Evolutionary conservation across 2,329 filamentous ascomycete species (phyloP), one percentile per base, ranked within the genome.

Genomic region (Fusarium continuum): DNA sequence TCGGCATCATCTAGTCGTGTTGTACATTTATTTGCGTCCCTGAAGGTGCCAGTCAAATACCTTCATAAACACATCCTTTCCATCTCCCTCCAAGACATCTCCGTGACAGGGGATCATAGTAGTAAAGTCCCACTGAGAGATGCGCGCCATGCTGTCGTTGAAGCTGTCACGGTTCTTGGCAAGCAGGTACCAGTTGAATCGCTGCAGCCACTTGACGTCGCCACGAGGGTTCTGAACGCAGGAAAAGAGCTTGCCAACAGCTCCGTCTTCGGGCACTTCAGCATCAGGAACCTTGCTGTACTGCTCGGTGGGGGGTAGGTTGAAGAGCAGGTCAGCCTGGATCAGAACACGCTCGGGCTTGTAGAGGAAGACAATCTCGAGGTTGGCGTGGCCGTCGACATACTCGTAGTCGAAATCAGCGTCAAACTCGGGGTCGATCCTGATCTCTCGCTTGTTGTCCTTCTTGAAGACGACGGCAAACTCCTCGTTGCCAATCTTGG

Each of bases 101-200:
- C 95, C 95, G 77, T 99, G 95, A 75, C 94, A 98, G 1, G 94
- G 93, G 57, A 99, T 88, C 45, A 98, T 82, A 32, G 88, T 88
- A 64, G 89, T 86, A 74, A 97, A 97, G 55, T 94, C 89, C 94
- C 94, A 99, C 50, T 77, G 74, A 48, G 87, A 81, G 62, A 98
- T 94, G 58, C 83, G 83, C 67, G 77, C 79, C 34, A 92, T 79
- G 67, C 89, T 93, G 61, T 86, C 82, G 64, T 88, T 88, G 76
- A 93, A 96, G 13, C 85, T 88, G 6, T 77, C 65, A 25, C 91
- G 82, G 76, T 97, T 86, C 31, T 78, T 80, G 70, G 76, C 88
- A 25, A 87, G 75, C 2, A 82, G 79, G 76, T 97, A 93, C 93
- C 94, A 98, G 46, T 91, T 77, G 70, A 96, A 87, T 32, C 94